phyloP scores from a whole-genome alignment of 2,329 filamentous ascomycete species.

The Clarireedia hainanense region DNA sequence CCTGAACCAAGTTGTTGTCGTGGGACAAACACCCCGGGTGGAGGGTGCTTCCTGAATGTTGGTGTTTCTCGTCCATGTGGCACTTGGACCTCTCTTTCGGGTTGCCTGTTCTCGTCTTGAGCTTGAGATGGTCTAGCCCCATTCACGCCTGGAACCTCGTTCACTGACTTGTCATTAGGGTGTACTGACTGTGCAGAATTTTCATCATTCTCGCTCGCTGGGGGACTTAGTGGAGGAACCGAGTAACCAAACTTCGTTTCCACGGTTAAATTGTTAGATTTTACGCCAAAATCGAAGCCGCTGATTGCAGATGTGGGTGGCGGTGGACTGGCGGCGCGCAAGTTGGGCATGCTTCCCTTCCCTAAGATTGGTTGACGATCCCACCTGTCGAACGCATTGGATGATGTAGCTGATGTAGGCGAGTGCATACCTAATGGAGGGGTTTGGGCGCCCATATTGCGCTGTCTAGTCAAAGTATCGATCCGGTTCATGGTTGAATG shows the following conservation, averaged over 20 bases:
- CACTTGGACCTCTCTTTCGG: constrained; percentile 73
- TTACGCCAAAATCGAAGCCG: constrained; percentile 30
- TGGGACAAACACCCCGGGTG: constrained; percentile 20
- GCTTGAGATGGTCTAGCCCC: constrained; percentile 60
- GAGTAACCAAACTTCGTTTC: constrained; percentile 29
- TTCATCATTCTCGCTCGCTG: constrained; percentile 68
- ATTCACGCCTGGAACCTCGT: constrained; percentile 64
- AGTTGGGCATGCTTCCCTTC: constrained; percentile 61
- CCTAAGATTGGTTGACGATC: constrained; percentile 41
- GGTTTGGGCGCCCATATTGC: constrained; percentile 28
- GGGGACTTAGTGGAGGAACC: constrained; percentile 57
- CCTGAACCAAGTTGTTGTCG: constrained; percentile 30
- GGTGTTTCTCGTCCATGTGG: constrained; percentile 66
- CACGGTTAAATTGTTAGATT: constrained; percentile 26
- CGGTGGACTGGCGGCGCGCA: constrained; percentile 47
- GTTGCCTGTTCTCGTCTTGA: constrained; percentile 80
- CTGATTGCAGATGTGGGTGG: constrained; percentile 33
- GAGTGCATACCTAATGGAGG: constrained; percentile 22
- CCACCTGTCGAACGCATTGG: constrained; percentile 39
- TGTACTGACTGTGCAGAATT: constrained; percentile 56
- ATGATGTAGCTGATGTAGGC: constrained; percentile 22
- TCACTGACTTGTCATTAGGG: constrained; percentile 72
- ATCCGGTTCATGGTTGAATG: constrained; percentile 68
- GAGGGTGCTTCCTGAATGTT: constrained; percentile 27
- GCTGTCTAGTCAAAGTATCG: constrained; percentile 66